A percentile compares a stretch with the other conserved stretches of the same genome.
Conservation (phyloP, 2,329 filamentous ascomycete genomes). For the Lithohypha guttulata region DNA sequence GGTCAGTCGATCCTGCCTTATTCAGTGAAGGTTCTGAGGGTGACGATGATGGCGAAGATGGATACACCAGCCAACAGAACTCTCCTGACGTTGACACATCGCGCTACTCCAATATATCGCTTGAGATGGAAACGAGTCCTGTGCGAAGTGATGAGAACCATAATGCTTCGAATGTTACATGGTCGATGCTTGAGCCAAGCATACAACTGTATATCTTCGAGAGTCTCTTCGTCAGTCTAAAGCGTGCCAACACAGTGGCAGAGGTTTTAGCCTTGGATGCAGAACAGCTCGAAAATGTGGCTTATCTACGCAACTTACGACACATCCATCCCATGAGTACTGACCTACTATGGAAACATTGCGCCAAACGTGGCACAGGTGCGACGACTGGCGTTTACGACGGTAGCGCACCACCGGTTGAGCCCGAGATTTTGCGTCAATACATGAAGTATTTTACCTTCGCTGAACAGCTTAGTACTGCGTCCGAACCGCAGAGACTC, state of each 20-base stretch:
- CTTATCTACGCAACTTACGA: conserved; percentile 1
- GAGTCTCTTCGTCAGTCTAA: background rate
- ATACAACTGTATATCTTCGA: conserved; percentile 8
- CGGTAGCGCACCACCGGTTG: too few species aligned
- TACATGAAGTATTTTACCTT: conserved; percentile 14
- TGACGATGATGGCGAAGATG: too few species aligned
- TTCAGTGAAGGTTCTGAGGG: too few species aligned
- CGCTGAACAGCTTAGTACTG: conserved; percentile 1
- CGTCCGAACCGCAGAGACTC: background rate
- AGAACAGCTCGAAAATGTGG: conserved; percentile 1
- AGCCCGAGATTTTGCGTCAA: conserved; percentile 11
- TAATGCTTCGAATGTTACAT: background rate
- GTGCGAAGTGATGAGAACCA: background rate
- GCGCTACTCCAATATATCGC: background rate
- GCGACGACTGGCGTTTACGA: background rate
- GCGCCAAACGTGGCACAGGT: background rate
- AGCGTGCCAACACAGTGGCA: background rate
- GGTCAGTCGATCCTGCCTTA: too few species aligned
- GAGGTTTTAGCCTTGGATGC: conserved; percentile 1
- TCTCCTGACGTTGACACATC: background rate
- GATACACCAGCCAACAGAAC: background rate
- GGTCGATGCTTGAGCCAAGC: conserved; percentile 6
- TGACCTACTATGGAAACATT: conserved; percentile 6
- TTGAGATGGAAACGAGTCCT: conserved; percentile 1
- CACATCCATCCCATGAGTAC: conserved; percentile 2